A percentile compares a stretch with the other conserved stretches of the same genome.
Evolutionary conservation across 2,329 filamentous ascomycete genomes (phyloP).

Genomic region (Nannizziopsis arthrosporioides): DNA sequence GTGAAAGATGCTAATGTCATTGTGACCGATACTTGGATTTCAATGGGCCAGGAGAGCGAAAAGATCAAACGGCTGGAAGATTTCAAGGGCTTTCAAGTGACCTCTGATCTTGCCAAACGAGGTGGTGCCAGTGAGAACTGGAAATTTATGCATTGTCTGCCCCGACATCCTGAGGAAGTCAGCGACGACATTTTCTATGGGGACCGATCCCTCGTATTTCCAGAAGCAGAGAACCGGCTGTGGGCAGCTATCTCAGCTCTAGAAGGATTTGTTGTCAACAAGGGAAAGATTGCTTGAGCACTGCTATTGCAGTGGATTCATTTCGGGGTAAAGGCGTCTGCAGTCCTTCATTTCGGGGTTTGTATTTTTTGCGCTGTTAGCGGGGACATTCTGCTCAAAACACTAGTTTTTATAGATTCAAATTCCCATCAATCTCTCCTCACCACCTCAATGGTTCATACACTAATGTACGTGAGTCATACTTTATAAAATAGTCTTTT

Average conservation of each 20-base stretch:
- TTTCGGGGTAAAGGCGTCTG: background rate
- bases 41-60: slow-evolving; percentile 94
- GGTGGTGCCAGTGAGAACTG: slow-evolving; percentile 79
- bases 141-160: slow-evolving; percentile 98
- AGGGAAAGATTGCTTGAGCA: slow-evolving; percentile 55
- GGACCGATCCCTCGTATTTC: slow-evolving; percentile 73
- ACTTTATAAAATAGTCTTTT: too few relatives aligned
- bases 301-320: background rate
- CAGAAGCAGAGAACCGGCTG: slow-evolving; percentile 85
- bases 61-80: slow-evolving; percentile 61
- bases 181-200: slow-evolving; percentile 91
- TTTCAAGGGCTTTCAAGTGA: slow-evolving; percentile 87
- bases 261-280: slow-evolving; percentile 88
- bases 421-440: too few relatives aligned
- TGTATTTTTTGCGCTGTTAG: slow-evolving; percentile 5
- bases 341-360: background rate
- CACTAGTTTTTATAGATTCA: too few relatives aligned
- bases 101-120: slow-evolving; percentile 65
- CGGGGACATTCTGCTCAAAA: background rate
- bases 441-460: too few relatives aligned
- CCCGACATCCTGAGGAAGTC: slow-evolving; percentile 85
- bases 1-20: slow-evolving; percentile 78
- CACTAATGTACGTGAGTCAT: too few relatives aligned
- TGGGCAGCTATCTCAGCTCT: slow-evolving; percentile 82
- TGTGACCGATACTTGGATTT: slow-evolving; percentile 96